phyloP scores from a whole-genome alignment of 2,329 filamentous ascomycete genomes.

The Phyllosticta citriasiana region DNA sequence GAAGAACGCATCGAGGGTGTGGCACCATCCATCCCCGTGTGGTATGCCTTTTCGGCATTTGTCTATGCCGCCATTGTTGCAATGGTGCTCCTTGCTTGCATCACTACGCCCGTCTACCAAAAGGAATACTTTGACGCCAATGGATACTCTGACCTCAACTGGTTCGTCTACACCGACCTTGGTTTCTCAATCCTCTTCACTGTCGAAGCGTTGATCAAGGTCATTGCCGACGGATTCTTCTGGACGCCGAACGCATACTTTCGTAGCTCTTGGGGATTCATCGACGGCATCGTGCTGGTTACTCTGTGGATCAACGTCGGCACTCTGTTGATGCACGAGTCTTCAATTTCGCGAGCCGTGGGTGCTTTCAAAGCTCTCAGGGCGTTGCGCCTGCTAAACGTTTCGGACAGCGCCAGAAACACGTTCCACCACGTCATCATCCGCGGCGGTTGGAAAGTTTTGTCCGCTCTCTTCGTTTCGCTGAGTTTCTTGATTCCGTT shows the following conservation, averaged over 20 bases:
- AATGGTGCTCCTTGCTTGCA: slow-evolving; percentile 93
- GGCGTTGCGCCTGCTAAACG: slow-evolving; percentile 82
- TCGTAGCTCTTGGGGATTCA: slow-evolving; percentile 91
- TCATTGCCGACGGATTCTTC: slow-evolving; percentile 88
- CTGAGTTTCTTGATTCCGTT: slow-evolving; percentile 91
- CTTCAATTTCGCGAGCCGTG: slow-evolving; percentile 77
- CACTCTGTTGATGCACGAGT: slow-evolving; percentile 71
- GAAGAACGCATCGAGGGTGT: slow-evolving; percentile 80
- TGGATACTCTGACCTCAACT: slow-evolving; percentile 57
- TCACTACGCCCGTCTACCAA: slow-evolving; percentile 91
- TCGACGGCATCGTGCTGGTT: slow-evolving; percentile 81
- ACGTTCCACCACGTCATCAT: slow-evolving; percentile 97
- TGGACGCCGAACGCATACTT: slow-evolving; percentile 98
- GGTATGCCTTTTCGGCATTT: slow-evolving; percentile 89
- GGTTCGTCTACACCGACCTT: slow-evolving; percentile 93
- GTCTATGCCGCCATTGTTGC: slow-evolving; percentile 90
- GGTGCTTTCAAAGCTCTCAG: slow-evolving; percentile 95
- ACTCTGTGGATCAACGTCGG: slow-evolving; percentile 93
- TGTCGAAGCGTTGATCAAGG: slow-evolving; percentile 78
- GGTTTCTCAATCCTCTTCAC: slow-evolving; percentile 83
- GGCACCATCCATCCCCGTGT: slow-evolving; percentile 76
- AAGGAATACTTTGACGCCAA: slow-evolving; percentile 66
- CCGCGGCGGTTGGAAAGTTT: slow-evolving; percentile 84
- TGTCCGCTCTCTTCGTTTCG: slow-evolving; percentile 89
- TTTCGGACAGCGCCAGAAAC: slow-evolving; percentile 89